Evolutionary conservation across 2,329 filamentous ascomycete genomes (phyloP), one percentile per base, ranked within the genome.

Genomic region (Botrytis porri): DNA sequence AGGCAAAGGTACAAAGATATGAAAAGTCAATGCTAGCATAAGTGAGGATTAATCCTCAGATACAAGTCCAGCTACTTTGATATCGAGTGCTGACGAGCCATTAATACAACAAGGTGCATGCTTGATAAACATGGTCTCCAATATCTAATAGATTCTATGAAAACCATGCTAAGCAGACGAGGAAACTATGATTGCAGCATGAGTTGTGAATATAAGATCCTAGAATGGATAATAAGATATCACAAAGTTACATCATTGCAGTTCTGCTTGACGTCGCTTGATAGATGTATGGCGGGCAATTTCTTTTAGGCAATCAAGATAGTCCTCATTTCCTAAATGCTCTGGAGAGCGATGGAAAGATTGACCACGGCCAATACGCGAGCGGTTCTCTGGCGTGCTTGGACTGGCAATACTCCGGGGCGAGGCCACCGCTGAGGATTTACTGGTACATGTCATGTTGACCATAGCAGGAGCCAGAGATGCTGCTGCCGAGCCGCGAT

Each of bases 401-500:
- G 70, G 70, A 39, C 39, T 59, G 25, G 51, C 51, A 60, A 67
- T 22, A 10, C 37, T 29, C 20, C 62, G 62, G 12, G 70, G 70
- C 22, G 70, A 72, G n/a, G 37, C 22, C 43, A 65, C 22, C n/a
- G 7, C 35, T 57, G 69, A 29, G 0, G 43, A n/a, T 39, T 64
- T 64, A 67, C 37, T 72, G 29, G 22, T 62, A 37, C 39, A 32
- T 22, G 48, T 22, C 48, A 59, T 57, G 18, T 16, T 72, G n/a
- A 67, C 45, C 70, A 75, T 73, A 39, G 76, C 73, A 41, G 80
- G 79, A 54, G 77, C 76, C 22, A 81, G 78, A 65, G 80, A 81
- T 39, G 79, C 79, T 70, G 76, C 77, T 32, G 80, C 80, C 65
- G 78, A 78, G 43, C 79, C 80, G 54, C 77, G 75, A 63, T 80